Conservation (phyloP, 257 asterid species). For the Osmanthus fragrans region DNA sequence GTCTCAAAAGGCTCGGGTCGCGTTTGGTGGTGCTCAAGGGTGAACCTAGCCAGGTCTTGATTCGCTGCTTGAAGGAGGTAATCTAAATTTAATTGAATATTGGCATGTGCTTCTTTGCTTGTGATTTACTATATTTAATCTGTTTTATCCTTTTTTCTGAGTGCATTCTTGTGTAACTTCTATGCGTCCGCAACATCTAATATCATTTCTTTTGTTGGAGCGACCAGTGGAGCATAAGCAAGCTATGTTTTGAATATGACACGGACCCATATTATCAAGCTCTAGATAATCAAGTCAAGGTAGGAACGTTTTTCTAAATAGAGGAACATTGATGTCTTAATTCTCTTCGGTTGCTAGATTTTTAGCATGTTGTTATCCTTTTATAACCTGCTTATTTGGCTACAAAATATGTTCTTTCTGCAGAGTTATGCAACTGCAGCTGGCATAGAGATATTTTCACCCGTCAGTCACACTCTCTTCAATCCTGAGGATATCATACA, state of each 20-base stretch:
- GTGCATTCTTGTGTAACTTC: not conserved
- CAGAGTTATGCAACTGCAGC: slow-evolving; percentile 62
- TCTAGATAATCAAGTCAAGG: slow-evolving; percentile 69
- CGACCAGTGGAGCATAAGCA: slow-evolving; percentile 78
- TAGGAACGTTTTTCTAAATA: slow-evolving; percentile 20
- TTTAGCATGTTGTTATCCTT: not conserved
- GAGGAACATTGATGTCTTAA: slow-evolving; percentile 3
- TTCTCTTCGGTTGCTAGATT: not conserved
- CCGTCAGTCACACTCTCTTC: slow-evolving; percentile 92
- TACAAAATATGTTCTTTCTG: slow-evolving; percentile 15
- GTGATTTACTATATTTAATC: not conserved
- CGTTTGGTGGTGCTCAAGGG: slow-evolving; percentile 87
- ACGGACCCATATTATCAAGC: slow-evolving; percentile 88
- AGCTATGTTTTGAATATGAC: slow-evolving; percentile 87
- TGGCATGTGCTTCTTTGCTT: not conserved
- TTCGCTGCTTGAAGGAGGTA: slow-evolving; percentile 80
- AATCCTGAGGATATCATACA: slow-evolving; percentile 76
- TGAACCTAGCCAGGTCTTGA: slow-evolving; percentile 70
- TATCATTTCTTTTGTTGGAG: slow-evolving; percentile 11
- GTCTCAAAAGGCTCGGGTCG: slow-evolving; percentile 68
- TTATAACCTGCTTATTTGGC: not conserved
- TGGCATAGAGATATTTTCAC: slow-evolving; percentile 73
- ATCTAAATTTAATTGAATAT: not conserved
- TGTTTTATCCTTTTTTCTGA: not conserved
- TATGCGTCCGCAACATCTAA: slow-evolving; percentile 15